Evolutionary conservation across 176 grass and related monocot species (phyloP).

Genomic region (Pontederia crassipes): DNA sequence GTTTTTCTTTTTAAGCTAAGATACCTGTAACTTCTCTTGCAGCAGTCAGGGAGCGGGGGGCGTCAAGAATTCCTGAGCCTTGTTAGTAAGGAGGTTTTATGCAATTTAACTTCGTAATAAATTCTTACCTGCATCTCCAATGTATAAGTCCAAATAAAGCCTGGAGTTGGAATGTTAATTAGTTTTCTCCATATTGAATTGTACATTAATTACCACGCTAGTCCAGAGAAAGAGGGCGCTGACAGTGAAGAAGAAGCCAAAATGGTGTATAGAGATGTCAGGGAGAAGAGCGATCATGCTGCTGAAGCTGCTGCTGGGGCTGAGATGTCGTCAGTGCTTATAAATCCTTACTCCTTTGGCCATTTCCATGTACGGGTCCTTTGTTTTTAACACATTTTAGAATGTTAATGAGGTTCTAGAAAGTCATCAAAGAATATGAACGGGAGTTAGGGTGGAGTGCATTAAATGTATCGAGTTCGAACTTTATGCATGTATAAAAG

Average conservation of each 20-base stretch:
- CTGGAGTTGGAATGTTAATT: background rate
- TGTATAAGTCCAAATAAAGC: background rate
- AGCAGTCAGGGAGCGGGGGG: slow-evolving; percentile 80
- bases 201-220: slow-evolving; percentile 72
- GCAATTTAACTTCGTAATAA: background rate
- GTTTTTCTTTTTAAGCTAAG: slow-evolving; percentile 3
- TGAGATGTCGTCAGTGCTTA: slow-evolving; percentile 70
- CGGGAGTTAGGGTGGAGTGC: too few relatives aligned
- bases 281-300: slow-evolving; percentile 59
- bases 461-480: too few relatives aligned
- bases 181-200: slow-evolving; percentile 66
- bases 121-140: background rate
- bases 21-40: slow-evolving; percentile 28
- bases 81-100: slow-evolving; percentile 84
- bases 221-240: slow-evolving; percentile 74
- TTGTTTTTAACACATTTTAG: too few relatives aligned
- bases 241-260: slow-evolving; percentile 86
- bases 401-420: too few relatives aligned
- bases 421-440: too few relatives aligned
- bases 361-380: too few relatives aligned
- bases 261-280: slow-evolving; percentile 71
- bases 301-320: slow-evolving; percentile 49
- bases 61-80: slow-evolving; percentile 84
- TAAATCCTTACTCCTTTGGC: slow-evolving; percentile 10
- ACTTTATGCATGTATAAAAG: too few relatives aligned